Base-by-base conservation (phyloP, 1,284 basidiomycete genomes). In the Cystobasidium slooffiae region DNA sequence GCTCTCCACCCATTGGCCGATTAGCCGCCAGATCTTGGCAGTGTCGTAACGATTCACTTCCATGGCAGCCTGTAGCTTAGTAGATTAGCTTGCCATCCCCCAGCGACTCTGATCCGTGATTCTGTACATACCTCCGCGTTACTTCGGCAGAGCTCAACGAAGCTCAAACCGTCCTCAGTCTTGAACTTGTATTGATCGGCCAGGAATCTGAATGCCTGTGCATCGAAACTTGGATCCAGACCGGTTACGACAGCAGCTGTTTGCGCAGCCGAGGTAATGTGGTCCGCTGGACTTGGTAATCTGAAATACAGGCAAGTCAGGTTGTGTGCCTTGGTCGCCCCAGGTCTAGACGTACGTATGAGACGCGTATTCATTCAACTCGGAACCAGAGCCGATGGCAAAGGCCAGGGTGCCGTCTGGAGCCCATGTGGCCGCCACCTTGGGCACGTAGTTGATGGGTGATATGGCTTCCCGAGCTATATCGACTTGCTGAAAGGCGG, bases 401-500 rank as follows among this genome's bases (percentile, higher is more conserved):
- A 73, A 73, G 20, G 70, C 70, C 16, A 73, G 39, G 14, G 51
- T 55, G 8, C 70, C 70, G 8, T 73, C 70, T 4, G 63, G 47
- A 7, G 52, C 47, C 70, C 70, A 73, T 1, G 70, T 51, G 18
- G 55, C 22, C 16, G 70, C 63, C 14, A 59, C 70, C 31, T 56
- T 73, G 37, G 70, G 70, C 16, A 65, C 61, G 39, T 65, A 65
- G 2, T 47, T 31, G 14, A 73, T 56, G 6, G 70, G 70, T 22
- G 24, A 20, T 9, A 37, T 37, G n/a, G 70, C 70, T 59, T 73
- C 70, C 52, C 43, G 47, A 0, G 55, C 37, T 31, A 58, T 73
- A 43, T 73, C 70, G 12, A 73, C 53, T 52, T 73, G 70, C 43
- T 66, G 56, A 31, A 73, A 73, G 44, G 70, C 58, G 3, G 70